Conservation (phyloP, 345 rosid species). For the Raphanus raphanistrum region DNA sequence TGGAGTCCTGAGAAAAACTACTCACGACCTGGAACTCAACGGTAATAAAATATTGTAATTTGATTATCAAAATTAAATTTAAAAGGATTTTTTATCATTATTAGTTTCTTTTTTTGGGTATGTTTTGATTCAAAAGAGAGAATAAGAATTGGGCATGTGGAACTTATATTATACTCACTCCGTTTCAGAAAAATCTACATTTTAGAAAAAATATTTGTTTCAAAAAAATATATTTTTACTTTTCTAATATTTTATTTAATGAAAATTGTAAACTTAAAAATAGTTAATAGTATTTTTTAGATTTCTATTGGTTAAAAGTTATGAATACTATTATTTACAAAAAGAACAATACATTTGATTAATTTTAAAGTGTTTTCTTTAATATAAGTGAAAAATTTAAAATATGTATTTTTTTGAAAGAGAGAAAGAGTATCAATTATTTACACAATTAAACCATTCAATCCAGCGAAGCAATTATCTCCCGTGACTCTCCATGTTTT, state of each 20-base stretch:
- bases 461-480: slow-evolving; percentile 57
- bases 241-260: no score
- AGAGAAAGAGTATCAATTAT: slow-evolving; percentile 40
- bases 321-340: no score
- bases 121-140: background rate
- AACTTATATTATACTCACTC: slow-evolving; percentile 28
- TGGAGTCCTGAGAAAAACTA: slow-evolving; percentile 79
- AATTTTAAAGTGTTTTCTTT: no score
- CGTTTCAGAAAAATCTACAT: no score
- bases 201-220: no score
- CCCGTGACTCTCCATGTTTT: slow-evolving; percentile 46
- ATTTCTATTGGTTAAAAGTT: no score
- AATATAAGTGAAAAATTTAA: no score
- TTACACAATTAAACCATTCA: slow-evolving; percentile 58
- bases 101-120: background rate
- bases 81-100: background rate
- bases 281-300: no score
- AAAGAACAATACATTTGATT: no score
- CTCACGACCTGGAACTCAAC: slow-evolving; percentile 70
- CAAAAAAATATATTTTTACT: no score
- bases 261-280: no score
- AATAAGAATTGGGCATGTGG: slow-evolving; percentile 43
- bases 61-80: background rate
- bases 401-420: no score
- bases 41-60: slow-evolving; percentile 45